A percentile compares a stretch with the other conserved stretches of the same genome.
Evolutionary conservation across 768 basidiomycete genomes (phyloP).

Genomic region (Tephrocybe sp.): DNA sequence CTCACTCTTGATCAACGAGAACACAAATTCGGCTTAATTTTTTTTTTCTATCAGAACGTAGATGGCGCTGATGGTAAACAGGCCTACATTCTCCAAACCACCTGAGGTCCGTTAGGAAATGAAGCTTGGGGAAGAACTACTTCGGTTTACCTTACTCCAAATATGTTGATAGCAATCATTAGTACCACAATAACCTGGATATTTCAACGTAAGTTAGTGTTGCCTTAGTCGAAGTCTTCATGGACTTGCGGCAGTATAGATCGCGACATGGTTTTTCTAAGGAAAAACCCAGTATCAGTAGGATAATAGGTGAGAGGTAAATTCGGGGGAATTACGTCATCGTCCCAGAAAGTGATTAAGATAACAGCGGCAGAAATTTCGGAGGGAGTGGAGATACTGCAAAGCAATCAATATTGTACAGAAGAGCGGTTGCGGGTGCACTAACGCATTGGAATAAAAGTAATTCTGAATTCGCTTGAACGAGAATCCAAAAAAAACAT

Average conservation of each 20-base stretch:
- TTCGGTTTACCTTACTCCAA: constrained; percentile 58
- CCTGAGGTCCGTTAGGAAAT: constrained; percentile 22
- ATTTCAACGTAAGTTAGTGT: neutral
- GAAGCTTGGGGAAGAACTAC: neutral
- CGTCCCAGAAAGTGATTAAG: constrained; percentile 73
- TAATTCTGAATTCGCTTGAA: constrained; percentile 32
- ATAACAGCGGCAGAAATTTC: constrained; percentile 75
- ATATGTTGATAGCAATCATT: constrained; percentile 64
- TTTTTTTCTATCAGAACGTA: constrained; percentile 5
- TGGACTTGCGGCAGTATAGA: constrained; percentile 50
- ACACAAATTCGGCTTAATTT: constrained; percentile 59
- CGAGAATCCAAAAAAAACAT: neutral
- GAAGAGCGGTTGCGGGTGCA: neutral
- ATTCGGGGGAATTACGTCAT: constrained; percentile 38
- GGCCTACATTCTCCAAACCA: constrained; percentile 65
- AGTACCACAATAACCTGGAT: constrained; percentile 46
- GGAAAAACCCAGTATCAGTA: neutral
- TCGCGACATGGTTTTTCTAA: constrained; percentile 48
- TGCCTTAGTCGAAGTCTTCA: neutral
- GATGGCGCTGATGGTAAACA: neutral
- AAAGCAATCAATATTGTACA: neutral
- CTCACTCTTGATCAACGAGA: constrained; percentile 66
- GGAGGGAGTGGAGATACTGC: constrained; percentile 64
- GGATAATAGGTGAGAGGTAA: neutral
- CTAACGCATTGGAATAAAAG: constrained; percentile 42